phyloP scores from a whole-genome alignment of 208 protist genomes.

The Leishmania gerbilli region DNA sequence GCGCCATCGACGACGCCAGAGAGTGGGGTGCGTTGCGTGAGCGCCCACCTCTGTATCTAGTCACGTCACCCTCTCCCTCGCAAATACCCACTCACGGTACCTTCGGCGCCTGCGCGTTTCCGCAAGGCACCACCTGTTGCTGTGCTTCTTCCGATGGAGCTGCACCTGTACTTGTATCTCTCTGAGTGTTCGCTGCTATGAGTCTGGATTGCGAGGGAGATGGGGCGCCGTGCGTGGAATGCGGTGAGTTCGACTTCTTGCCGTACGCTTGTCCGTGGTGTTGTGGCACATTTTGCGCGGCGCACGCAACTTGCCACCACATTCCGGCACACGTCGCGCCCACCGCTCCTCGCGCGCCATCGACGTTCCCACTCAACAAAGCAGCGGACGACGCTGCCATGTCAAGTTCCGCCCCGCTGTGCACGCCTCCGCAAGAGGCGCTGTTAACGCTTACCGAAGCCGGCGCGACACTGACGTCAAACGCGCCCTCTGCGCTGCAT shows the following conservation, averaged over 20 bases:
- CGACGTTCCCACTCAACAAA: neutral
- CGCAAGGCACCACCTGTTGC: neutral
- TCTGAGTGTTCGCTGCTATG: slow-evolving; percentile 25
- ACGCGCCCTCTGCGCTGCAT: neutral
- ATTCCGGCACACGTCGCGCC: slow-evolving; percentile 10
- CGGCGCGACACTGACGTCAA: neutral
- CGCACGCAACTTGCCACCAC: slow-evolving; percentile 54
- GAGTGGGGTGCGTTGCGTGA: neutral
- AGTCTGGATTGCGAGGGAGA: slow-evolving; percentile 64
- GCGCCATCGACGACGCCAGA: neutral
- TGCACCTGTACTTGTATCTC: neutral
- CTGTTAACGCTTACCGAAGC: neutral
- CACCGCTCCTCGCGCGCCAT: neutral
- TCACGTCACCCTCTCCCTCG: neutral
- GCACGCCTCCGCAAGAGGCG: slow-evolving; percentile 6
- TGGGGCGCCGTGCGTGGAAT: slow-evolving; percentile 59
- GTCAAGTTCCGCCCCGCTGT: slow-evolving; percentile 6
- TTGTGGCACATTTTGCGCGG: slow-evolving; percentile 51
- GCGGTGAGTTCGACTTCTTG: slow-evolving; percentile 77
- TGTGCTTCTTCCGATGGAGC: neutral
- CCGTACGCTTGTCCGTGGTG: slow-evolving; percentile 59
- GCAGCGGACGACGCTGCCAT: neutral
- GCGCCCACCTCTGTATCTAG: neutral
- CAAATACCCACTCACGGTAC: neutral
- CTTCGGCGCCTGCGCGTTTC: neutral